These are phyloP conservation scores for Fraxinus platypoda DNA, from an alignment of 305 asterid species.

Conservation along the genomic window DNA sequence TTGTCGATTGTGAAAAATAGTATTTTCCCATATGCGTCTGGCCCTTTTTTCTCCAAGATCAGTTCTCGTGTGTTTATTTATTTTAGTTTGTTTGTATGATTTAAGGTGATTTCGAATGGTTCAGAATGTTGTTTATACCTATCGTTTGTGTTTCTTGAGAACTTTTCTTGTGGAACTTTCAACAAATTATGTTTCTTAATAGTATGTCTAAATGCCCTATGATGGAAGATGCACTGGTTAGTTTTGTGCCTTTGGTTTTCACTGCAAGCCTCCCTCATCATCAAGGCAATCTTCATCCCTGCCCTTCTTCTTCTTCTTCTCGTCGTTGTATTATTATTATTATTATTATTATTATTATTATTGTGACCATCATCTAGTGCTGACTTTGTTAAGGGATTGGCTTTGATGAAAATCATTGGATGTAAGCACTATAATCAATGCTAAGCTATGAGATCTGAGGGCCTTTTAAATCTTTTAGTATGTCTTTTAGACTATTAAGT, in stretches of 20 bases:
- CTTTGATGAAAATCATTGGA: not conserved
- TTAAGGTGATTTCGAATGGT: not conserved
- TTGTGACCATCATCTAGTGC: not conserved
- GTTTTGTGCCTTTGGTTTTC: constrained; percentile 25
- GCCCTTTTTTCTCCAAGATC: not conserved
- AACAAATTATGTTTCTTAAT: not conserved
- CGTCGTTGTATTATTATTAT: not conserved
- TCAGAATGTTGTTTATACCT: not conserved
- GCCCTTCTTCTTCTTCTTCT: not conserved
- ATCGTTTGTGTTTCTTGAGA: not conserved
- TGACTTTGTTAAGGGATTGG: constrained; percentile 21
- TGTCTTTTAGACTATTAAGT: not conserved
- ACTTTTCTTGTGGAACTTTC: not conserved
- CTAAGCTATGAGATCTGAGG: not conserved
- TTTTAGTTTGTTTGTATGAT: not conserved
- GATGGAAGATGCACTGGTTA: constrained; percentile 20
- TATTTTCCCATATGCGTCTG: not conserved
- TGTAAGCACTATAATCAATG: not conserved
- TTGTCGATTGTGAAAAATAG: not conserved
- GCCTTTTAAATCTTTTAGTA: not conserved
- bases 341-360: not conserved
- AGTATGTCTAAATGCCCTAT: constrained; percentile 13
- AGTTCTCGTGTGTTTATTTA: not conserved
- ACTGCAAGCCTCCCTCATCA: constrained; percentile 30
- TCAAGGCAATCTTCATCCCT: not conserved